A percentile compares a stretch with the other conserved stretches of the same genome.
Conservation (phyloP, 2,329 filamentous ascomycete species). For the Podosphaera fusca region DNA sequence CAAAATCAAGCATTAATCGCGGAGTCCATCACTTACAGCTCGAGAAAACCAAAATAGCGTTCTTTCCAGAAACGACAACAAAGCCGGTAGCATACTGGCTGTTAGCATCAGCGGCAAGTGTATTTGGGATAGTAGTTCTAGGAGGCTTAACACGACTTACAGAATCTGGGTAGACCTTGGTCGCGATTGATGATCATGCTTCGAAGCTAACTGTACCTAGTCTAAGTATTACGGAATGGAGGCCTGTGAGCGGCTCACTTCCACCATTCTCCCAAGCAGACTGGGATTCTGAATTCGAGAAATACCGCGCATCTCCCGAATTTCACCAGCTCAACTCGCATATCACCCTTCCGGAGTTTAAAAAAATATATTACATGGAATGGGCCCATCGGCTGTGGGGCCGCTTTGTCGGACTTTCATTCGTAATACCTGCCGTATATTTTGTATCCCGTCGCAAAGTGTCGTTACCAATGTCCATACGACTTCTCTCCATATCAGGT, state of each 20-base stretch:
- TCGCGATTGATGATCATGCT: not conserved
- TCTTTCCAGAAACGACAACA: constrained; percentile 31
- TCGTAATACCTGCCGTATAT: constrained; percentile 71
- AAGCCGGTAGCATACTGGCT: constrained; percentile 81
- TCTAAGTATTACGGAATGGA: constrained; percentile 97
- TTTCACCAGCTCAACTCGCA: constrained; percentile 78
- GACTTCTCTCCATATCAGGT: constrained; percentile 60
- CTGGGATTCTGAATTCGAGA: constrained; percentile 83
- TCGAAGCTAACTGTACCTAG: constrained; percentile 21
- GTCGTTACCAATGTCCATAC: constrained; percentile 50
- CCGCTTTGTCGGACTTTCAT: constrained; percentile 69
- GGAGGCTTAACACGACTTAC: constrained; percentile 83
- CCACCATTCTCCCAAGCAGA: constrained; percentile 57
- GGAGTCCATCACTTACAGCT: too few relatives aligned
- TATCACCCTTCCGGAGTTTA: constrained; percentile 87
- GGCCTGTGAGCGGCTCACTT: constrained; percentile 76
- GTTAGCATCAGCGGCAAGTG: constrained; percentile 69
- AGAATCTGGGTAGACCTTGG: constrained; percentile 60
- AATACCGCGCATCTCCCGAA: constrained; percentile 82
- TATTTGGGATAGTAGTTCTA: constrained; percentile 92
- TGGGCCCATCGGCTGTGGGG: constrained; percentile 94
- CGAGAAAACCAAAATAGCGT: constrained; percentile 4
- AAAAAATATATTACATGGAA: constrained; percentile 99
- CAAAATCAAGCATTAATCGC: too few relatives aligned
- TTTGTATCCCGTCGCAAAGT: constrained; percentile 66